Evolutionary conservation across 2,329 filamentous ascomycete species (phyloP).

Genomic region (Colletotrichum paranaense): DNA sequence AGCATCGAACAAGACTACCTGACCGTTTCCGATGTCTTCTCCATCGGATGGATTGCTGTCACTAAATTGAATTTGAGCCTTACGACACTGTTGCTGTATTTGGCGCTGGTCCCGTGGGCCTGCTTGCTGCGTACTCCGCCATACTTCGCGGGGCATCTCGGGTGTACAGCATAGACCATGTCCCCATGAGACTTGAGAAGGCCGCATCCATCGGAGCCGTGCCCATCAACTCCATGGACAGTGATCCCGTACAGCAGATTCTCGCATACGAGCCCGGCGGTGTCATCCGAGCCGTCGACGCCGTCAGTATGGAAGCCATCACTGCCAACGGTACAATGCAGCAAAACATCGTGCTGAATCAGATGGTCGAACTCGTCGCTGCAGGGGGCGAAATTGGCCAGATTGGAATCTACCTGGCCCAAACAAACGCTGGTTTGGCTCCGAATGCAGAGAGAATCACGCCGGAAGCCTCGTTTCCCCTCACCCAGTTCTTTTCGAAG

Average conservation of each 20-base stretch:
- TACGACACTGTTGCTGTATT: constrained; percentile 73
- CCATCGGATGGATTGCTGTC: constrained; percentile 66
- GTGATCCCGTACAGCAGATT: constrained; percentile 34
- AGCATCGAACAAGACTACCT: constrained; percentile 71
- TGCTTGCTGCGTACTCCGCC: constrained; percentile 56
- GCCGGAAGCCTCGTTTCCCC: constrained; percentile 16
- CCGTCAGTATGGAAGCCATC: constrained; percentile 36
- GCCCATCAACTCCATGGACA: constrained; percentile 36
- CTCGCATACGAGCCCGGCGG: constrained; percentile 28
- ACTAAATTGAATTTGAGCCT: constrained; percentile 65
- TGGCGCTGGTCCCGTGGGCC: constrained; percentile 71
- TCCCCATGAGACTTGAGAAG: constrained; percentile 35
- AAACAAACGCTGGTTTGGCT: constrained; percentile 35
- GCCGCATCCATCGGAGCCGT: constrained; percentile 37
- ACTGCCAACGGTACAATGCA: constrained; percentile 31
- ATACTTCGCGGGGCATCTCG: constrained; percentile 39
- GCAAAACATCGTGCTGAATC: constrained; percentile 31
- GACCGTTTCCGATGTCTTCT: constrained; percentile 56
- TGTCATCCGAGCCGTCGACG: constrained; percentile 36
- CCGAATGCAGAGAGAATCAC: constrained; percentile 31
- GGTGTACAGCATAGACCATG: constrained; percentile 39
- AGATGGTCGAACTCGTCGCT: constrained; percentile 31
- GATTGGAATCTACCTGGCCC: constrained; percentile 7
- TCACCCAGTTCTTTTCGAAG: constrained; percentile 34
- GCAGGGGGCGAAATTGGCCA: constrained; percentile 38